Conservation (phyloP, 139 green algal genomes). For the Chlamydomonas urium region DNA sequence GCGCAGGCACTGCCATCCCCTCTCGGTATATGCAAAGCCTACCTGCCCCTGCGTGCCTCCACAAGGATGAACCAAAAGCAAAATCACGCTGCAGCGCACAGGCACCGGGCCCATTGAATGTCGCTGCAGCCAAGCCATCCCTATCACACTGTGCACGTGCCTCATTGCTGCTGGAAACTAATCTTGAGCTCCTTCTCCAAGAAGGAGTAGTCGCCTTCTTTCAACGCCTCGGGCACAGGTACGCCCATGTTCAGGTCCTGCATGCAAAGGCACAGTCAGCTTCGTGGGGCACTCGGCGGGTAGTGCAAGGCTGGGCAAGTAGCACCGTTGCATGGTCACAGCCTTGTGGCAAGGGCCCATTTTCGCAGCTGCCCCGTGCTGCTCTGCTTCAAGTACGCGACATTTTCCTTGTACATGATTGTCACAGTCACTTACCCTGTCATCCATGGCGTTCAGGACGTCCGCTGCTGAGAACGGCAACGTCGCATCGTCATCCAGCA, state of each 20-base stretch:
- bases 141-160: neutral
- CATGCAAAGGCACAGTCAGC: constrained; percentile 23
- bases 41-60: neutral
- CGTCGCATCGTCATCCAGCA: constrained; percentile 95
- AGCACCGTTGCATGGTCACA: no score
- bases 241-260: constrained; percentile 71
- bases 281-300: no score
- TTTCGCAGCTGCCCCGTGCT: no score
- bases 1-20: neutral
- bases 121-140: neutral
- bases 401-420: neutral
- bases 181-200: constrained; percentile 53
- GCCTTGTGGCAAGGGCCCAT: no score
- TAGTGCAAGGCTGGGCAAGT: no score
- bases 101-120: no score
- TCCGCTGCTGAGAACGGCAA: constrained; percentile 73
- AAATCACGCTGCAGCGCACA: neutral
- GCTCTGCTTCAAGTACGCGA: neutral
- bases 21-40: neutral
- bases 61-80: neutral
- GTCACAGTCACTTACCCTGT: constrained; percentile 44
- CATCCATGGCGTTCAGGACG: constrained; percentile 49
- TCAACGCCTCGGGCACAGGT: constrained; percentile 55
- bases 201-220: constrained; percentile 58
- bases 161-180: neutral